phyloP scores from a whole-genome alignment of 345 rosid genomes.

The Brassica rapa region DNA sequence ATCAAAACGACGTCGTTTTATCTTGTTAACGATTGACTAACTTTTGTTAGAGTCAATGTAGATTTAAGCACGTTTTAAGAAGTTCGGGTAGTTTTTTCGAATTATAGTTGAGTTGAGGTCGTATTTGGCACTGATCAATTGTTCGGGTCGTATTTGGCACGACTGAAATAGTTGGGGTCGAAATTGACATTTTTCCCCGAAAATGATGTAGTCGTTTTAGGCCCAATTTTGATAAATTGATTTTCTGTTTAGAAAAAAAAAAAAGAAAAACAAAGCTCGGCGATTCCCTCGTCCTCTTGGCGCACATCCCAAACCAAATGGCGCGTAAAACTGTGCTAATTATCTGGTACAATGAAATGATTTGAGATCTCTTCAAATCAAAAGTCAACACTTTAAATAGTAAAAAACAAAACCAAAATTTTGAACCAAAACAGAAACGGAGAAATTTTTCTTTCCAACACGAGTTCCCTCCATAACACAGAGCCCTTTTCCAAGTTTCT shows the following conservation, averaged over 20 bases:
- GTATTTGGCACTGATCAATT: too few species aligned
- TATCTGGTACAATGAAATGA: conserved; percentile 3
- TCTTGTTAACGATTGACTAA: too few species aligned
- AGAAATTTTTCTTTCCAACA: conserved; percentile 15
- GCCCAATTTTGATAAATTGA: conserved; percentile 1
- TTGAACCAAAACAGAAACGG: conserved; percentile 20
- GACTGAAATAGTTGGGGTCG: too few species aligned
- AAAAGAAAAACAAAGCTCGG: not conserved
- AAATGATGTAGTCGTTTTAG: not conserved
- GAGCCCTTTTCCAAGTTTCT: not conserved
- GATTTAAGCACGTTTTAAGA: too few species aligned
- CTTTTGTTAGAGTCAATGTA: too few species aligned
- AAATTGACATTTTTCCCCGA: too few species aligned
- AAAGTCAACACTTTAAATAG: conserved; percentile 13
- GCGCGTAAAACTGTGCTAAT: conserved; percentile 26
- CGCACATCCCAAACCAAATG: conserved; percentile 30
- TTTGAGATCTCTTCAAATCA: conserved; percentile 1
- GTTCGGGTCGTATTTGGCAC: too few species aligned
- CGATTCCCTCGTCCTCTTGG: conserved; percentile 20
- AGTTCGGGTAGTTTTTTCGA: too few species aligned
- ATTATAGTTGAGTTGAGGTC: too few species aligned
- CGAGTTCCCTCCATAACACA: conserved; percentile 41
- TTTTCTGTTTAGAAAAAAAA: not conserved
- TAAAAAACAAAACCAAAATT: not conserved
- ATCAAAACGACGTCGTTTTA: too few species aligned